These are phyloP conservation scores for Aspergillus felis DNA, from an alignment of 2,329 filamentous ascomycete species.

Conservation along the genomic window DNA sequence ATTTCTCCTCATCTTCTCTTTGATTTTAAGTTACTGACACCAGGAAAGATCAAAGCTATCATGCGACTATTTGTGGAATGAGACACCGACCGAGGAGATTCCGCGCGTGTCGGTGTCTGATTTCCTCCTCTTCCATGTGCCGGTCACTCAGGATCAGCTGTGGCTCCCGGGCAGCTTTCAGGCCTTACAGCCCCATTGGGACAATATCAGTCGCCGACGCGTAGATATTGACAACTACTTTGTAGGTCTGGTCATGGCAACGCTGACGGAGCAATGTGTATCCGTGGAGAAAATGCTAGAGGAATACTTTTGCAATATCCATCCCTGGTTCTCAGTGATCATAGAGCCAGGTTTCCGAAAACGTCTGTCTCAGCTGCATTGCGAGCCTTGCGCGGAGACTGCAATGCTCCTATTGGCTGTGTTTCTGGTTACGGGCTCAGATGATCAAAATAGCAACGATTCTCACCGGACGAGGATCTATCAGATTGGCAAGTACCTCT, in stretches of 20 bases:
- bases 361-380: neutral
- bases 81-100: neutral
- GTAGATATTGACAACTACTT: constrained; percentile 1
- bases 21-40: neutral
- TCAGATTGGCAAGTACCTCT: constrained; percentile 1
- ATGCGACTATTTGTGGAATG: neutral
- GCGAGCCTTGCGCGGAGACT: neutral
- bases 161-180: constrained; percentile 2
- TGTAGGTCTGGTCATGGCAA: neutral
- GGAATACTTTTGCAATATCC: constrained; percentile 2
- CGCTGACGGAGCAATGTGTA: neutral
- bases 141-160: neutral
- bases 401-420: neutral
- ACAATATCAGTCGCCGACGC: neutral
- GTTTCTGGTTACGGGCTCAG: neutral
- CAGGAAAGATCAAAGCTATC: neutral
- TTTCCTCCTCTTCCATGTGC: constrained; percentile 1
- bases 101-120: neutral
- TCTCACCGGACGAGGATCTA: neutral
- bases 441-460: neutral
- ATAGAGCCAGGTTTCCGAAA: neutral
- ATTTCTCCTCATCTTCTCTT: neutral
- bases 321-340: constrained; percentile 5
- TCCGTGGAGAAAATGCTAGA: neutral
- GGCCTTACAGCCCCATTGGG: neutral